Base-by-base conservation (phyloP, 768 basidiomycete genomes). In the Termitomyces sp. region DNA sequence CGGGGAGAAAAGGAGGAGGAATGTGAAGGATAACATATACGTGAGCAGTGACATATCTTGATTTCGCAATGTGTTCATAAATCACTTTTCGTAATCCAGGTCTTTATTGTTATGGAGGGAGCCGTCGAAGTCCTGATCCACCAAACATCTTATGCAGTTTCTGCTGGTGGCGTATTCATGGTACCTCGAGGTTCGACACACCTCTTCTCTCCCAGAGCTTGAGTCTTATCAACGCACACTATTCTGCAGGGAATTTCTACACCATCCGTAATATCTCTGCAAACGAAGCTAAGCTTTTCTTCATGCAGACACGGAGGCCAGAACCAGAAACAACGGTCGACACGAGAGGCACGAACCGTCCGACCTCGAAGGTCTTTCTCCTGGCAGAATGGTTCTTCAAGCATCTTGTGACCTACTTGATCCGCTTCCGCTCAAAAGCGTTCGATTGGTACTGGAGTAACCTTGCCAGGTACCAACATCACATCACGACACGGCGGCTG, bases 1-100 rank as follows among this genome's bases (percentile, higher is more conserved):
- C 7, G 82, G 83, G n/a, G 77, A 82, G 59, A 99, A 99, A 71
- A 90, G 90, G 14, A 85, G 82, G 58, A 98, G 98, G 69, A 81
- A 83, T 24, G 85, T 94, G 1, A 94, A 90, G 67, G 97, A 98
- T 66, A 99, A 98, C 63, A 92, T 92, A 26, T 95, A 91, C 68
- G 92, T 94, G 60, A 63, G 90, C 78, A 18, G 10, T 20, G 4
- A 26, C 12, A 16, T 37, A 10, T 27, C 14, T 47, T 31, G 37
- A 24, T 0, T 20, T 16, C 52, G 27, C 2, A 20, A 26, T 2
- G 18, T 13, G 29, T 16, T 54, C 36, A 22, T 32, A 42, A 13
- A 16, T 53, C 37, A 49, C 20, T 12, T 53, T 54, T 10, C 36
- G 6, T 37, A 2, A 37, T 24, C 36, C 55, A 77, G 79, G 72